phyloP scores from a whole-genome alignment of 192 early-diverging fungal genomes.

The Allomyces javanicus region DNA sequence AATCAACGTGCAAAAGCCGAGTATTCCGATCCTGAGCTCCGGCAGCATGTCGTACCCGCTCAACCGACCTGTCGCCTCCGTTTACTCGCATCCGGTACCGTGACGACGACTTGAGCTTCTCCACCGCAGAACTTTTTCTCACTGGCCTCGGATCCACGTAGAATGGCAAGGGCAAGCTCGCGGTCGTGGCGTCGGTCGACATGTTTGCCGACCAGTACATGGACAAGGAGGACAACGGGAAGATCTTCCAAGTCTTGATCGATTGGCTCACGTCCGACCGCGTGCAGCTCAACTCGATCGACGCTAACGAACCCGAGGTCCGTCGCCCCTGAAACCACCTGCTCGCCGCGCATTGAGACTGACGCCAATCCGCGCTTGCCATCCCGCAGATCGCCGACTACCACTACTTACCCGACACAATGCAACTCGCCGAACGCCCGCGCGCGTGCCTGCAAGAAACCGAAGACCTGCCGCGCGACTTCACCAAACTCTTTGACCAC shows the following conservation, averaged over 20 bases:
- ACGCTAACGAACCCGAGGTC: constrained; percentile 42
- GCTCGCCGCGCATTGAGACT: no score
- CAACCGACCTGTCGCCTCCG: constrained; percentile 33
- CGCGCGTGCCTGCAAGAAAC: constrained; percentile 38
- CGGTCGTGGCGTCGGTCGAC: constrained; percentile 25
- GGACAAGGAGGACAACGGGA: constrained; percentile 41
- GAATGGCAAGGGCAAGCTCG: constrained; percentile 26
- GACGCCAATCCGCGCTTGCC: no score
- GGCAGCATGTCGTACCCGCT: constrained; percentile 39
- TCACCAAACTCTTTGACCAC: constrained; percentile 35
- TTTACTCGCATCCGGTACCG: constrained; percentile 23
- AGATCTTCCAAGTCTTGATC: constrained; percentile 35
- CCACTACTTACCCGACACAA: constrained; percentile 34
- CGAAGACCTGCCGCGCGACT: constrained; percentile 45
- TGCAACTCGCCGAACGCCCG: constrained; percentile 22
- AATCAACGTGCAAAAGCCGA: constrained; percentile 40
- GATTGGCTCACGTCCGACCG: constrained; percentile 33
- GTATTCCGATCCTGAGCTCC: constrained; percentile 34
- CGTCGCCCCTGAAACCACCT: background rate
- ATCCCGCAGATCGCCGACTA: constrained; percentile 29
- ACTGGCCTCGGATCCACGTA: background rate
- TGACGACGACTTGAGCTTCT: background rate
- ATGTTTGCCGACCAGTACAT: constrained; percentile 44
- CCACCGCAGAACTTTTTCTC: background rate
- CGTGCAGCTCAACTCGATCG: constrained; percentile 33